Conservation (phyloP, 352 stramenopile genomes). For the Phytophthora fragariae region DNA sequence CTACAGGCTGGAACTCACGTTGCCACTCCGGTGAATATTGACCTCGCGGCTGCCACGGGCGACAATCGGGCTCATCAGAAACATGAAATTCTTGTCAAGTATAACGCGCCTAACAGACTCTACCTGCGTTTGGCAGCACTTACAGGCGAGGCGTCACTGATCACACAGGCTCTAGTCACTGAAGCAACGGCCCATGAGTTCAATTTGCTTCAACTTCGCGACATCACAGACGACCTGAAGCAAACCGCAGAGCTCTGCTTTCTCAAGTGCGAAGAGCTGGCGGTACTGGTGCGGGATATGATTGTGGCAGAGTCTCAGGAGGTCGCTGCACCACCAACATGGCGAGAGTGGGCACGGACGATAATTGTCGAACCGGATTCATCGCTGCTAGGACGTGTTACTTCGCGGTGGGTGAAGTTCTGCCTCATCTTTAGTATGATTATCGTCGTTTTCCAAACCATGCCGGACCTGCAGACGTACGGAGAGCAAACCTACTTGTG, state of each 20-base stretch:
- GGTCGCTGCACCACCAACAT: conserved; percentile 43
- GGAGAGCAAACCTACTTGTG: conserved; percentile 68
- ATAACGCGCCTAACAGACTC: conserved; percentile 72
- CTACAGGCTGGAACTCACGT: conserved; percentile 31
- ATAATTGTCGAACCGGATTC: conserved; percentile 57
- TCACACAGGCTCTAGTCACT: conserved; percentile 59
- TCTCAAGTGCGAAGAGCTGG: conserved; percentile 65
- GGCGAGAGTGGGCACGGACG: conserved; percentile 44
- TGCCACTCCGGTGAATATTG: conserved; percentile 32
- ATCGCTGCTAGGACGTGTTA: conserved; percentile 46
- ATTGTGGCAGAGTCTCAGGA: conserved; percentile 56
- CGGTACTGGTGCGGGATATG: conserved; percentile 71
- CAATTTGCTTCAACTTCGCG: conserved; percentile 50
- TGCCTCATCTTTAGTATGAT: conserved; percentile 80
- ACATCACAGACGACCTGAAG: conserved; percentile 66
- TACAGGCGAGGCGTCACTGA: conserved; percentile 72
- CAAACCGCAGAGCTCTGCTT: conserved; percentile 56
- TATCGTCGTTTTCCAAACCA: conserved; percentile 81
- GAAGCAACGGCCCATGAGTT: conserved; percentile 52
- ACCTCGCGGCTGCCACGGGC: conserved; percentile 35
- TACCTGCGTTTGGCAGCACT: conserved; percentile 71
- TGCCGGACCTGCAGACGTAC: conserved; percentile 81
- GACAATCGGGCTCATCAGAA: conserved; percentile 57
- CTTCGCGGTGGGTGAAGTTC: conserved; percentile 66
- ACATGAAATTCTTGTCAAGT: conserved; percentile 83